Base-by-base conservation (phyloP, 306 rosid genomes). In the Luffa acutangula region DNA sequence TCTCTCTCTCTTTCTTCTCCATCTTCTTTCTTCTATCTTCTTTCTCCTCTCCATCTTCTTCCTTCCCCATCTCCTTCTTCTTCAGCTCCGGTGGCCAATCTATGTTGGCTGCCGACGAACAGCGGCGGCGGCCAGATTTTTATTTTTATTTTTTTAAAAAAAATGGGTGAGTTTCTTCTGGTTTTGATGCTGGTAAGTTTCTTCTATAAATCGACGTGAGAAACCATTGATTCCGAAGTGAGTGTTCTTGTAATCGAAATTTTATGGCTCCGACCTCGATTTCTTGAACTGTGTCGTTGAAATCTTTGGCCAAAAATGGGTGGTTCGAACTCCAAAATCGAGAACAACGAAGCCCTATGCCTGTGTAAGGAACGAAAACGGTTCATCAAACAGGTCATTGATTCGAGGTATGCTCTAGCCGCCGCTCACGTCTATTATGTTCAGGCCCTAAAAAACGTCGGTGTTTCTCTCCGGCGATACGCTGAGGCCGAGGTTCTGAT, bases 401-500 rank as follows among this genome's bases (percentile, higher is more conserved):
- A 95, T 82, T 90, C 99, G 5, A 91, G 97, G 80, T 95, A 89
- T 79, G 92, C 88, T 75, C 65, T 95, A 43, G 97, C 93, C 13
- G 99, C 99, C 54, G 84, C 97, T 3, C 99, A 93, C 76, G 91
- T 93, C 46, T 91, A 97, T 45, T 93, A 95, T 83, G 78, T 81
- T 54, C 88, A 86, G 78, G 91, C 99, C 43, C 94, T 95, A 43
- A 80, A 89, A 79, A 85, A 85, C 76, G 80, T 95, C 39, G 99
- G 99, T 83, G 77, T 89, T 20, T 90, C 93, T 79, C 91, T 95
- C 7, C 87, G 97, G 60, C 91, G 92, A 11, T 89, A 90, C 49
- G 96, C 99, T 17, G 99, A 90, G 85, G 93, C 91, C 31, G 97
- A 91, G 84, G 93, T 86, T 1, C 46, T 87, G 82, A 88, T 90